Conservation (phyloP, 352 stramenopile genomes). For the Phytophthora podocarpi region DNA sequence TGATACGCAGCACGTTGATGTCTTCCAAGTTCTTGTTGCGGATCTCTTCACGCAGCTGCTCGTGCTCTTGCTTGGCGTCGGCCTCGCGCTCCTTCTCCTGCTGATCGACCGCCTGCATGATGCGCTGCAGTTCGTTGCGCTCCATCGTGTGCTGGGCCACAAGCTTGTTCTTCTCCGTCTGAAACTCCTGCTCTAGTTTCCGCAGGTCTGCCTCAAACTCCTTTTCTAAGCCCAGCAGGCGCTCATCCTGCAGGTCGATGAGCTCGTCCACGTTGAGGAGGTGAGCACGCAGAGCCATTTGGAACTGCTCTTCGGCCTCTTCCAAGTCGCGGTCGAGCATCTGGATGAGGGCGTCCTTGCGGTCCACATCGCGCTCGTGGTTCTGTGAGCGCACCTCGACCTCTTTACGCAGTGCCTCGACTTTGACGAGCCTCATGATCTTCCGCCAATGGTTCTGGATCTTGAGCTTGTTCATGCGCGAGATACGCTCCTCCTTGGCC, state of each 20-base stretch:
- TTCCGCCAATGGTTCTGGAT: constrained; percentile 96
- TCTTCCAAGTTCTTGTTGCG: constrained; percentile 95
- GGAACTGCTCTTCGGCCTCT: constrained; percentile 94
- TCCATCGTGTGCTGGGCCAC: constrained; percentile 69
- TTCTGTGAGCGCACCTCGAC: constrained; percentile 93
- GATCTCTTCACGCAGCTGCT: constrained; percentile 93
- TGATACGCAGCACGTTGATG: constrained; percentile 94
- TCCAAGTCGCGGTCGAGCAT: constrained; percentile 95
- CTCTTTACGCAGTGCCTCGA: constrained; percentile 91
- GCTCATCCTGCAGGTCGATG: constrained; percentile 91
- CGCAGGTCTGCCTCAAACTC: constrained; percentile 91
- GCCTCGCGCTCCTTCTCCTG: constrained; percentile 83
- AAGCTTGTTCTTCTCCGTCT: constrained; percentile 85
- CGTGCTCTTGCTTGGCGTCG: constrained; percentile 80
- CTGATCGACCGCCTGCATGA: constrained; percentile 87
- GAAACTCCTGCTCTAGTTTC: constrained; percentile 86
- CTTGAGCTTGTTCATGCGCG: constrained; percentile 89
- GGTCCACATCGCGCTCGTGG: constrained; percentile 95
- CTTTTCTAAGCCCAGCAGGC: constrained; percentile 88
- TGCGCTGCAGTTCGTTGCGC: constrained; percentile 78
- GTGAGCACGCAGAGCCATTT: constrained; percentile 89
- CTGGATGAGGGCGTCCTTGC: constrained; percentile 95
- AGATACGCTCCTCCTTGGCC: constrained; percentile 74
- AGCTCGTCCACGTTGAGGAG: constrained; percentile 92
- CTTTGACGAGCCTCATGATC: constrained; percentile 95